Conservation (phyloP, 2,329 filamentous ascomycete species). For the Calonectria pauciramosa region DNA sequence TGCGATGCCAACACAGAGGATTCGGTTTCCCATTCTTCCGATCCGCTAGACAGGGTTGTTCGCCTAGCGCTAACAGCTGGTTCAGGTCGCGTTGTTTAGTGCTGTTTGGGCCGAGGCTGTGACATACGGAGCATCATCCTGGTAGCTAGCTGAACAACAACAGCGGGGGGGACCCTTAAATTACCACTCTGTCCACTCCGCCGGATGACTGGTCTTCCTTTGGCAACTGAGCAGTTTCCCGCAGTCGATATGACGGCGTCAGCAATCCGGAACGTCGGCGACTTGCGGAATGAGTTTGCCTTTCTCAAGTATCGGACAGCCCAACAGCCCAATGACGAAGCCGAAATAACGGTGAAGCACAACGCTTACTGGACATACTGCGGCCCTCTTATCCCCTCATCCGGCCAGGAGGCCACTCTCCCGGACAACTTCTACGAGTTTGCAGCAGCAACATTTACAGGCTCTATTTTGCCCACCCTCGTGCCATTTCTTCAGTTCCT, state of each 20-base stretch:
- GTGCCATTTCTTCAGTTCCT: slow-evolving; percentile 57
- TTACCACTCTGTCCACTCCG: not conserved
- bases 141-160: slow-evolving; percentile 1
- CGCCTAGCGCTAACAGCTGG: not conserved
- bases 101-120: not conserved
- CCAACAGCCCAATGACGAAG: not conserved
- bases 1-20: not conserved
- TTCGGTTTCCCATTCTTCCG: slow-evolving; percentile 7
- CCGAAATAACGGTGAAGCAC: slow-evolving; percentile 38
- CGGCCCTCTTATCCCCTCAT: slow-evolving; percentile 52
- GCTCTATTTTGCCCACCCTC: slow-evolving; percentile 51
- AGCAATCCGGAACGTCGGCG: not conserved
- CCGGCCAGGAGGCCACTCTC: slow-evolving; percentile 30
- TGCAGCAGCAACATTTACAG: slow-evolving; percentile 49
- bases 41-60: not conserved
- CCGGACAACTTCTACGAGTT: slow-evolving; percentile 57
- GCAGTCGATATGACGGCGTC: not conserved
- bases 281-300: slow-evolving; percentile 10
- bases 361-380: slow-evolving; percentile 60
- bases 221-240: not conserved
- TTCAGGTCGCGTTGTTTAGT: not conserved
- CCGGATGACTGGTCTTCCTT: not conserved
- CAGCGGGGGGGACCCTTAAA: not conserved
- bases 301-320: slow-evolving; percentile 27
- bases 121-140: not conserved